phyloP scores from a whole-genome alignment of 768 basidiomycete species.

The Austroboletus eburneus region DNA sequence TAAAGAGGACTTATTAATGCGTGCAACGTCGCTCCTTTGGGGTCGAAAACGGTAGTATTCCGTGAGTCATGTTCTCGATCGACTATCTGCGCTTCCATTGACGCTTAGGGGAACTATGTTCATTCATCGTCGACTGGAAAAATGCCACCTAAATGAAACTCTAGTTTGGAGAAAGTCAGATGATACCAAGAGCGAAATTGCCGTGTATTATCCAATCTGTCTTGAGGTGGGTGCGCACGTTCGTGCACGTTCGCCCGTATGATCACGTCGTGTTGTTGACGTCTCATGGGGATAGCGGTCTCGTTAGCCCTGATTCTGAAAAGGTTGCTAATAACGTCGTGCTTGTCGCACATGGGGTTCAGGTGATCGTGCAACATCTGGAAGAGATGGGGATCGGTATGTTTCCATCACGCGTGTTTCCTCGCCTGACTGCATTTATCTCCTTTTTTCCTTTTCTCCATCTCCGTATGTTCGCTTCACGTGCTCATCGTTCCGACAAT shows the following conservation, averaged over 20 bases:
- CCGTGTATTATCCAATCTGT: slow-evolving; percentile 68
- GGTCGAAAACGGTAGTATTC: slow-evolving; percentile 46
- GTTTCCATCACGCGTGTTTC: slow-evolving; percentile 20
- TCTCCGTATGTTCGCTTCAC: neutral
- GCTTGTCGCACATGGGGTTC: slow-evolving; percentile 60
- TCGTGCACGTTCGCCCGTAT: neutral
- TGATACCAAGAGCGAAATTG: slow-evolving; percentile 62
- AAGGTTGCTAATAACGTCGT: slow-evolving; percentile 65
- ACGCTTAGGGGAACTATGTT: neutral
- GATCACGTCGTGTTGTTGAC: neutral
- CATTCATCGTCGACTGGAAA: neutral
- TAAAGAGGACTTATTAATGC: slow-evolving; percentile 17
- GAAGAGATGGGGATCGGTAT: slow-evolving; percentile 80
- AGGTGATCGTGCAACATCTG: slow-evolving; percentile 53
- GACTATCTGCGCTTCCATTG: neutral
- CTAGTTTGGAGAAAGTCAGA: slow-evolving; percentile 77
- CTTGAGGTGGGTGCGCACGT: slow-evolving; percentile 48
- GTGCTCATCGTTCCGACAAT: too few relatives aligned
- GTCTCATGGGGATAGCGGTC: slow-evolving; percentile 43
- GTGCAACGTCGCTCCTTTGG: neutral
- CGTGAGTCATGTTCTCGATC: slow-evolving; percentile 38
- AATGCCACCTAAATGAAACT: slow-evolving; percentile 8
- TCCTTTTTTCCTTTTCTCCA: neutral
- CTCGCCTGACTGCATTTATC: neutral
- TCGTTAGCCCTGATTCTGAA: slow-evolving; percentile 75